These are phyloP conservation scores for Juglanconis juglandina DNA, from an alignment of 2,329 filamentous ascomycete species.

Conservation along the genomic window DNA sequence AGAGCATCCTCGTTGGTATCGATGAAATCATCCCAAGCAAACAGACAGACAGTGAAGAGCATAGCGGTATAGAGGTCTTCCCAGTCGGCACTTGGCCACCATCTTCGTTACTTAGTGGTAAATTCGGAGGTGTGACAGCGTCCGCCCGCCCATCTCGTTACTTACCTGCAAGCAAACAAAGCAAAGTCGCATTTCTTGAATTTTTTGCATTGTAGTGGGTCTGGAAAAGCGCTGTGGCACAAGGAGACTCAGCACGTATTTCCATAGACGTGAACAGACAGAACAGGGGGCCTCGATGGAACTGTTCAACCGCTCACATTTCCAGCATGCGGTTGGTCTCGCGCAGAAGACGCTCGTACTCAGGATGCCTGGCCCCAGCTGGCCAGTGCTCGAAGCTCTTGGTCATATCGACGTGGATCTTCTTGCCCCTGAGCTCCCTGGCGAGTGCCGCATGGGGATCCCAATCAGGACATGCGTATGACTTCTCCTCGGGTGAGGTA, in stretches of 20 bases:
- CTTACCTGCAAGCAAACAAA: slow-evolving; percentile 29
- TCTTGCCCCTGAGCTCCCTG: slow-evolving; percentile 12
- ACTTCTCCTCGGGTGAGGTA: neutral
- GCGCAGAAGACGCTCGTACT: slow-evolving; percentile 5
- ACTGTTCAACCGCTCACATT: neutral
- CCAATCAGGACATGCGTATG: neutral
- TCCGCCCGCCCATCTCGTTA: neutral
- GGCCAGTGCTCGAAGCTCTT: slow-evolving; percentile 15
- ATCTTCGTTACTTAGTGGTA: slow-evolving; percentile 19
- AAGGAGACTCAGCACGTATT: neutral
- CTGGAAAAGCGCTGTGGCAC: slow-evolving; percentile 26
- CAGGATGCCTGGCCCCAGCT: neutral
- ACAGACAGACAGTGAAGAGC: slow-evolving; percentile 31
- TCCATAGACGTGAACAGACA: too few species aligned
- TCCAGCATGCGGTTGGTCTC: slow-evolving; percentile 12
- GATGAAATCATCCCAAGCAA: slow-evolving; percentile 34
- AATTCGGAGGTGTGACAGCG: too few species aligned
- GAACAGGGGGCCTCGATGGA: too few species aligned
- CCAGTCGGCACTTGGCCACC: slow-evolving; percentile 32
- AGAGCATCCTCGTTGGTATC: slow-evolving; percentile 31
- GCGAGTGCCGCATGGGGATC: slow-evolving; percentile 12
- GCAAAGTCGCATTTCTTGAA: slow-evolving; percentile 32
- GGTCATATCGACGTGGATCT: slow-evolving; percentile 16
- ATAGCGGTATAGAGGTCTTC: slow-evolving; percentile 29
- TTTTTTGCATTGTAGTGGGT: slow-evolving; percentile 27